Base-by-base conservation (phyloP, 2,329 filamentous ascomycete genomes). In the Gaeumannomyces tritici region DNA sequence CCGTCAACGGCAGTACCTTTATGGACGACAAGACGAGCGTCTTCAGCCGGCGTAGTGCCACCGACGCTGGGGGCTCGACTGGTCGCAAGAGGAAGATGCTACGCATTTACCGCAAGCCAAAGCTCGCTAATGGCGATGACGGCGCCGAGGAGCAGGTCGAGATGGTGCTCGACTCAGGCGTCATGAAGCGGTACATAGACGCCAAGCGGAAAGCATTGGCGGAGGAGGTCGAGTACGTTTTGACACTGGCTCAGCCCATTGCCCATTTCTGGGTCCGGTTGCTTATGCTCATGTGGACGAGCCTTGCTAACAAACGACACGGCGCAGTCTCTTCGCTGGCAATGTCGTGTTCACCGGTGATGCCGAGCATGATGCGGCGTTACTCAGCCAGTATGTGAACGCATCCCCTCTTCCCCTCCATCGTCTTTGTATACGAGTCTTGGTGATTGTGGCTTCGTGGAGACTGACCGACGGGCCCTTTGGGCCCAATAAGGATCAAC, bases 181-280 rank as follows among this genome's bases (percentile, higher is more conserved):
- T 98, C 60, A 96, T 96, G 74, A 86, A 89, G 64, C 89, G 93
- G 73, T 99, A 99, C 73, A 83, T 90, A 71, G 92, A 90, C 75
- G 83, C 89, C 66, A 87, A 90, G 67, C 85, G 88, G 64, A 85
- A 88, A 67, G 81, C 85, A 65, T 86, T 91, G 66, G 82, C 72
- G 64, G 83, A 90, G 66, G 84, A 85, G 65, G 88, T 89, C 75
- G 89, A 90, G 85, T 91, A 81, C 70, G 87, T 82, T 56, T 59
- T 33, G 27, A 24, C 55, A 27, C 31, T 6, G 6, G 27, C 7
- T 2, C 26, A 61, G 3, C 1, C 9, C 27, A 4, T 6, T 11
- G 35, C 26, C 11, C 13, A 51, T 4, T 24, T 63, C 6, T 54
- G 8, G 13, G 12, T 24, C 51, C 58, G 18, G 24, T 47, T 60